phyloP scores from a whole-genome alignment of 116 monocot genomes.

The Phalaenopsis hybrid region DNA sequence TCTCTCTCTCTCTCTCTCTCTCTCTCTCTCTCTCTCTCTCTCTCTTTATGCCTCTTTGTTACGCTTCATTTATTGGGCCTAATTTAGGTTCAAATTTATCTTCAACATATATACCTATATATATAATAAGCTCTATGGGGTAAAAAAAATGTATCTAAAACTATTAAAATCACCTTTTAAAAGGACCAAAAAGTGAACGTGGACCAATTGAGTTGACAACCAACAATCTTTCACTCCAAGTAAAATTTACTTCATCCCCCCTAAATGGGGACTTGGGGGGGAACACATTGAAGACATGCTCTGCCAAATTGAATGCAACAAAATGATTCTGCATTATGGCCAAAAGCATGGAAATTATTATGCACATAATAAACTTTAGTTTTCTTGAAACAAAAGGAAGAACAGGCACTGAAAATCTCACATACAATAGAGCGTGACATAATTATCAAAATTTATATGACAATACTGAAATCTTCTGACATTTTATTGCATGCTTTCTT shows the following conservation, averaged over 20 bases:
- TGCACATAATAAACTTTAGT: neutral
- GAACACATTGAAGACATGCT: neutral
- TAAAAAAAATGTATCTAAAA: no score
- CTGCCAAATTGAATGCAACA: neutral
- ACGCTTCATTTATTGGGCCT: no score
- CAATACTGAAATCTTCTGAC: neutral
- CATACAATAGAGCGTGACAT: neutral
- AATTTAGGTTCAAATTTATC: no score
- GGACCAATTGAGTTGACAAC: neutral
- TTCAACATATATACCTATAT: no score
- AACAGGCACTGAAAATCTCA: neutral
- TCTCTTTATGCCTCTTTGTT: no score
- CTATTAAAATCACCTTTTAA: no score
- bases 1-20: no score
- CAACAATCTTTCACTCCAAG: neutral
- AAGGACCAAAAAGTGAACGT: no score
- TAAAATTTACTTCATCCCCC: neutral
- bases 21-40: no score
- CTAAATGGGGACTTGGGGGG: neutral
- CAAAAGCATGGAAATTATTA: neutral
- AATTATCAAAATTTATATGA: neutral
- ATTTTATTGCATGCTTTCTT: neutral
- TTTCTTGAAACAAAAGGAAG: constrained; percentile 1
- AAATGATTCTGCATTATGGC: neutral
- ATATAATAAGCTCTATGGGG: no score